Base-by-base conservation (phyloP, 306 rosid species). In the Trifolium dubium region DNA sequence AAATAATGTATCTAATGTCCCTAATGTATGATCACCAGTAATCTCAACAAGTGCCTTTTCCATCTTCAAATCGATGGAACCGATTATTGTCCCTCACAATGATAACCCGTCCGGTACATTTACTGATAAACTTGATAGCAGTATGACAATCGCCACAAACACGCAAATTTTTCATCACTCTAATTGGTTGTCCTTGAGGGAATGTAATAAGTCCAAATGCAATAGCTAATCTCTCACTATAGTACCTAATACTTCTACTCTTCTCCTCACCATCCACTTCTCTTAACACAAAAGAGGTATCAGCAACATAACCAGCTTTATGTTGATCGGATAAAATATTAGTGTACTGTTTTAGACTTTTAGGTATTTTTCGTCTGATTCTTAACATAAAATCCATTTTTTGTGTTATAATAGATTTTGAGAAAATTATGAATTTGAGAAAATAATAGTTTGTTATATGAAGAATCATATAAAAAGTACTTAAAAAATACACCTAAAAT, bases 71-170 rank as follows among this genome's bases (percentile, higher is more conserved):
- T 51, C 90, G 77, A 56, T 93, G 98, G 82, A 93, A 91, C 78
- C 96, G 60, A 70, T 88, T 89, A 77, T 93, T 84, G 67, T 93
- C 97, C 82, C 96, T 84, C 71, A 89, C 87, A 82, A 91, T 83
- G 73, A 93, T 87, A 2, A 88, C 83, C 78, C 94, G 85, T 69
- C 83, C 87, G 6, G 89, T 74, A 77, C 94, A 89, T 72, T 93
- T 91, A 76, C 96, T 89, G 79, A 93, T 88, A 70, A 82, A 88
- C 87, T 93, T 93, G 76, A 91, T 88, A 0, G 96, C 97, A 49
- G 71, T 82, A 62, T 93, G 94, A 79, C 97, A 93, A 83, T 91
- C 98, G 12, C 98, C 98, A 77, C 98, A 88, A 12, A 93, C 97
- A 7, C 95, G 88, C 88, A 93, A 81, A 72, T 93, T 91, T 83